A percentile compares a stretch with the other conserved stretches of the same genome.
Evolutionary conservation across 768 basidiomycete species (phyloP).

Genomic region (Boletus sensibilis): DNA sequence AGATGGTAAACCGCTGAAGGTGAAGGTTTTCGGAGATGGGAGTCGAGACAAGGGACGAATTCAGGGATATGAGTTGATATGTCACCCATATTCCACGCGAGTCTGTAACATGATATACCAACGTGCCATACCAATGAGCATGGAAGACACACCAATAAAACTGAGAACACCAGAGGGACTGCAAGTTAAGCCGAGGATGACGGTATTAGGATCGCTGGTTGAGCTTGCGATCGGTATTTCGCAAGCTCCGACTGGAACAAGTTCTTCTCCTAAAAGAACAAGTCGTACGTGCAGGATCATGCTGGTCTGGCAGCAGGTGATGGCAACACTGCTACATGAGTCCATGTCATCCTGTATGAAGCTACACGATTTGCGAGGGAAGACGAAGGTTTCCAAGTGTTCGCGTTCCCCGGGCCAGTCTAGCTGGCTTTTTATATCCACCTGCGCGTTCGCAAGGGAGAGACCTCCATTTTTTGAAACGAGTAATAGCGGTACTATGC

Average conservation of each 20-base stretch:
- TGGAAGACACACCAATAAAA: slow-evolving; percentile 44
- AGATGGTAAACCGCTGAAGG: slow-evolving; percentile 19
- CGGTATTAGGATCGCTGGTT: not conserved
- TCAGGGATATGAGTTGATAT: slow-evolving; percentile 32
- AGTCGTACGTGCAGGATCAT: slow-evolving; percentile 24
- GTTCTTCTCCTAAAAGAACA: slow-evolving; percentile 19
- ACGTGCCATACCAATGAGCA: not conserved
- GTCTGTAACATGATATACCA: slow-evolving; percentile 32
- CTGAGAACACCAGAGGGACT: slow-evolving; percentile 50
- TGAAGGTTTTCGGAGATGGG: slow-evolving; percentile 22
- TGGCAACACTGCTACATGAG: slow-evolving; percentile 5
- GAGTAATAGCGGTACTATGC: slow-evolving; percentile 31
- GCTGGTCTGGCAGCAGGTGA: slow-evolving; percentile 26
- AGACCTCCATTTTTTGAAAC: slow-evolving; percentile 36
- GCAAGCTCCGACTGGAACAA: slow-evolving; percentile 16
- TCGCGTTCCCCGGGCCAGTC: slow-evolving; percentile 28
- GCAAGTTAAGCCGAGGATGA: slow-evolving; percentile 22
- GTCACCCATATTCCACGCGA: slow-evolving; percentile 44
- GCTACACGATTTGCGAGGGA: slow-evolving; percentile 27
- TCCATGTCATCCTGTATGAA: slow-evolving; percentile 25
- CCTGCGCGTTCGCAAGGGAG: slow-evolving; percentile 30
- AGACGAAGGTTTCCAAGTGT: slow-evolving; percentile 32
- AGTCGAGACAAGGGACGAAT: slow-evolving; percentile 25
- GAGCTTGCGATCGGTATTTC: slow-evolving; percentile 21
- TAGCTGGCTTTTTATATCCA: slow-evolving; percentile 26